Conservation (phyloP, 106 monocot species). For the Dactylorhiza incarnata region DNA sequence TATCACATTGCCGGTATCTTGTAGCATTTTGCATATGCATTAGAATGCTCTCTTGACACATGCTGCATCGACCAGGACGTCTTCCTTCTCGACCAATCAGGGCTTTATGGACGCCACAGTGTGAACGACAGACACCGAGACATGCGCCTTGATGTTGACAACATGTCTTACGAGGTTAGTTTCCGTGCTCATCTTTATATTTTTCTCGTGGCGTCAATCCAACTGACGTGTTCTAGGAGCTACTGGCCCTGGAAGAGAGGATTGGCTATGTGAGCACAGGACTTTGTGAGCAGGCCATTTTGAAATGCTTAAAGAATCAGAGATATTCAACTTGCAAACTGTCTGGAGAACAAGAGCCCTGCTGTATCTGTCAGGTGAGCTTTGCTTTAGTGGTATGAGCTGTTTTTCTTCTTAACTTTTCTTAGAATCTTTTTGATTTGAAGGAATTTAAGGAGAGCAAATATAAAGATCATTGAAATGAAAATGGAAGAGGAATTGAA, state of each 20-base stretch:
- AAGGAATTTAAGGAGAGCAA: no score
- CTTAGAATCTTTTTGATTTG: background rate
- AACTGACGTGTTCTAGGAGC: slow-evolving; percentile 36
- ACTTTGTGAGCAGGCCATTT: slow-evolving; percentile 48
- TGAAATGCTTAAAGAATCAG: slow-evolving; percentile 49
- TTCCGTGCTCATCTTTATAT: background rate
- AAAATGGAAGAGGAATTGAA: no score
- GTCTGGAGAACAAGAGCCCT: slow-evolving; percentile 32
- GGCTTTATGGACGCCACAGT: slow-evolving; percentile 15
- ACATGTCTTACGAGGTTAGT: slow-evolving; percentile 78
- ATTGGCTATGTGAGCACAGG: slow-evolving; percentile 91
- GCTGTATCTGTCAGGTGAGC: slow-evolving; percentile 48
- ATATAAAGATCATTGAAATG: no score
- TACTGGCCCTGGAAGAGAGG: slow-evolving; percentile 72
- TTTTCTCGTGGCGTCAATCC: background rate
- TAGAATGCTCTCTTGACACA: background rate
- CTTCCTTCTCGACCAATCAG: slow-evolving; percentile 19
- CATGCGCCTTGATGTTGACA: slow-evolving; percentile 66
- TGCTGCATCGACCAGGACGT: slow-evolving; percentile 19
- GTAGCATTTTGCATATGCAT: background rate
- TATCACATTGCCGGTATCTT: background rate
- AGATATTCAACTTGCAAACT: slow-evolving; percentile 15
- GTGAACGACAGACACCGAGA: slow-evolving; percentile 56
- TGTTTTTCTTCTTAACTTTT: background rate
- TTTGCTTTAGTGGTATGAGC: background rate